Percentiles rank a stretch among this genome's conserved stretches.
Evolutionary conservation across 768 basidiomycete genomes (phyloP).

Genomic region (Podaxis sp.): DNA sequence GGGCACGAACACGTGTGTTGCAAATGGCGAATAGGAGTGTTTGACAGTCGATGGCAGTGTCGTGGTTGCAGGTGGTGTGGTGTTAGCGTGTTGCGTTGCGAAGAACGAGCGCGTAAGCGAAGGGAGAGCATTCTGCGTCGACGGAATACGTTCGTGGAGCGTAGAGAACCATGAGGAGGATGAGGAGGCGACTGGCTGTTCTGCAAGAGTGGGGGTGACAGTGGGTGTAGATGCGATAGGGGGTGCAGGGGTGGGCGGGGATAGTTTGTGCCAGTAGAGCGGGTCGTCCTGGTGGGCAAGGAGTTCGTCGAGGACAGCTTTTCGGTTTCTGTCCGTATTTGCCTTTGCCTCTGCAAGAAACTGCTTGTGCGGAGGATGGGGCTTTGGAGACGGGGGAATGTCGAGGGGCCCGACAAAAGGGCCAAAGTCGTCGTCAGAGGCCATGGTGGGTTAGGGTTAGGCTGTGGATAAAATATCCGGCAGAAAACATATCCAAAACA

Average conservation of each 20-base stretch:
- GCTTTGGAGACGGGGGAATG: constrained; percentile 1
- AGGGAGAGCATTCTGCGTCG: neutral
- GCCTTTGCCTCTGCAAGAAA: constrained; percentile 11
- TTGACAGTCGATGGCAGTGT: constrained; percentile 14
- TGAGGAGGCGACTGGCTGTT: neutral
- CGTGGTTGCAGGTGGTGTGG: constrained; percentile 18
- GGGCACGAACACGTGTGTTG: constrained; percentile 39
- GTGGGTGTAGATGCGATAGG: constrained; percentile 1
- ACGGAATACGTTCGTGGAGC: constrained; percentile 3
- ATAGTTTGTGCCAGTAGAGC: constrained; percentile 4
- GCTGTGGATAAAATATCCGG: neutral
- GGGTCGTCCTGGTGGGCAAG: constrained; percentile 11
- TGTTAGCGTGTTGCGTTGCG: constrained; percentile 22
- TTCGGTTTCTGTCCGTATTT: constrained; percentile 8
- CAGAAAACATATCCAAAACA: neutral
- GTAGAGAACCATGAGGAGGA: constrained; percentile 1
- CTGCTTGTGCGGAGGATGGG: neutral
- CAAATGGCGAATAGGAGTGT: constrained; percentile 36
- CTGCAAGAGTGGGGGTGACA: neutral
- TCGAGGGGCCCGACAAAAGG: constrained; percentile 12
- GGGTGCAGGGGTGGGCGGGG: constrained; percentile 1
- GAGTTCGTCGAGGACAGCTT: constrained; percentile 8
- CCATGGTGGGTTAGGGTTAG: constrained; percentile 9
- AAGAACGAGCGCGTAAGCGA: constrained; percentile 7
- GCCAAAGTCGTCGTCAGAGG: constrained; percentile 8